phyloP scores from a whole-genome alignment of 2,329 filamentous ascomycete genomes.

The Lachnellula occidentalis region DNA sequence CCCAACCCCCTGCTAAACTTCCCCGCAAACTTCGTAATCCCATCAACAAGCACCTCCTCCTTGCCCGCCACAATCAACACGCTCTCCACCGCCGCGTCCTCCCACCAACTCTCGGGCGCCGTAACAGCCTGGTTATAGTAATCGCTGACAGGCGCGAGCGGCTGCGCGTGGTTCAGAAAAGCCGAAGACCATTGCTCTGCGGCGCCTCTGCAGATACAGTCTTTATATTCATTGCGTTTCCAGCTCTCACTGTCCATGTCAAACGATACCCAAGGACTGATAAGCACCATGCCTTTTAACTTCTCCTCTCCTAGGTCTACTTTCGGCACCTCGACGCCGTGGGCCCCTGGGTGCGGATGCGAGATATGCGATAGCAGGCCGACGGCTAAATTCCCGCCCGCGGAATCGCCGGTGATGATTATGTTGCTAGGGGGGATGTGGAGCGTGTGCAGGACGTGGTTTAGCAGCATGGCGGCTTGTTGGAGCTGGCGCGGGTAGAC shows the following conservation, averaged over 20 bases:
- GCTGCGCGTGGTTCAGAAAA: conserved; percentile 37
- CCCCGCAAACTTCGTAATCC: conserved; percentile 45
- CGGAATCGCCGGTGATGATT: conserved; percentile 46
- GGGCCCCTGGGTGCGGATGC: conserved; percentile 51
- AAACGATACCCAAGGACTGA: conserved; percentile 55
- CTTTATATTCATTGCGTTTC: conserved; percentile 42
- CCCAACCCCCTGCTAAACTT: conserved; percentile 36
- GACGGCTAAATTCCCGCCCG: conserved; percentile 45
- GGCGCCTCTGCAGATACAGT: conserved; percentile 40
- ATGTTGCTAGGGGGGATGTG: conserved; percentile 31
- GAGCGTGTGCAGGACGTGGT: conserved; percentile 35
- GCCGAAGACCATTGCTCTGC: conserved; percentile 41
- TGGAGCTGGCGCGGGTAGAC: conserved; percentile 44
- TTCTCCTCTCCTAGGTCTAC: conserved; percentile 35
- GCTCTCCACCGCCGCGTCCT: conserved; percentile 40
- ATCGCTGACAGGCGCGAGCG: conserved; percentile 32
- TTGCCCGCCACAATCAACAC: conserved; percentile 49
- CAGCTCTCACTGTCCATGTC: conserved; percentile 38
- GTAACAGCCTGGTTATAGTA: conserved; percentile 48
- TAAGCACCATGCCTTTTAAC: conserved; percentile 46
- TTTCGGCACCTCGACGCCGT: conserved; percentile 48
- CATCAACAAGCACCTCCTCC: conserved; percentile 51
- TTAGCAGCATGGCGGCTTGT: conserved; percentile 40
- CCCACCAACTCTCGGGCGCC: conserved; percentile 50
- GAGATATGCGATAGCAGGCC: conserved; percentile 44